A percentile compares a stretch with the other conserved stretches of the same genome.
These are phyloP conservation scores for Colletotrichum acutatum DNA, from an alignment of 2,329 filamentous ascomycete species.

Conservation along the genomic window DNA sequence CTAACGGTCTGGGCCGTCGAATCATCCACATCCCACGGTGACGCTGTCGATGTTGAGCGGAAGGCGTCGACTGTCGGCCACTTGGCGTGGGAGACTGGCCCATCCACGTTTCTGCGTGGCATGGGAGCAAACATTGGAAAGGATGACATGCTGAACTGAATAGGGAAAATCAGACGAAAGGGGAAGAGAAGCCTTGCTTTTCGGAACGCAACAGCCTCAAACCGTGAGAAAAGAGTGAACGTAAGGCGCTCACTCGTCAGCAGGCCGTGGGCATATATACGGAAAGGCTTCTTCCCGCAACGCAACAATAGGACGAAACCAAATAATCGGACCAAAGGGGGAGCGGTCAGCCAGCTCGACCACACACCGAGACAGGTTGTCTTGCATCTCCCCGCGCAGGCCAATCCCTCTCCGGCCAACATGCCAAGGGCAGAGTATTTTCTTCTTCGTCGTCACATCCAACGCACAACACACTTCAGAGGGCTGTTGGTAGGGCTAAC, in stretches of 20 bases:
- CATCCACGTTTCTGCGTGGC: conserved; percentile 25
- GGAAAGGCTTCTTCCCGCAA: not conserved
- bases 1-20: conserved; percentile 30
- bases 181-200: conserved; percentile 16
- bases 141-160: conserved; percentile 13
- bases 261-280: conserved; percentile 27
- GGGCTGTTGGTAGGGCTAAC: conserved; percentile 30
- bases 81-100: conserved; percentile 29
- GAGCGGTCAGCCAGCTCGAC: conserved; percentile 31
- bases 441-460: conserved; percentile 21
- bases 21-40: conserved; percentile 27
- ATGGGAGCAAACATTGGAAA: conserved; percentile 27
- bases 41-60: conserved; percentile 3
- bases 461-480: conserved; percentile 21
- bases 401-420: conserved; percentile 32
- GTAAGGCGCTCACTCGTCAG: conserved; percentile 6
- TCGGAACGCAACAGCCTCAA: conserved; percentile 18
- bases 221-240: conserved; percentile 27
- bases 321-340: conserved; percentile 19
- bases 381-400: conserved; percentile 25
- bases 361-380: conserved; percentile 28
- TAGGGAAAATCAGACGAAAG: conserved; percentile 10
- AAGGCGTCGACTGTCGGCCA: conserved; percentile 20
- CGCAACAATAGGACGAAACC: not conserved
- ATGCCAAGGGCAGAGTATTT: conserved; percentile 21